Base-by-base conservation (phyloP, 2,329 filamentous ascomycete genomes). In the Huntiella savannae region DNA sequence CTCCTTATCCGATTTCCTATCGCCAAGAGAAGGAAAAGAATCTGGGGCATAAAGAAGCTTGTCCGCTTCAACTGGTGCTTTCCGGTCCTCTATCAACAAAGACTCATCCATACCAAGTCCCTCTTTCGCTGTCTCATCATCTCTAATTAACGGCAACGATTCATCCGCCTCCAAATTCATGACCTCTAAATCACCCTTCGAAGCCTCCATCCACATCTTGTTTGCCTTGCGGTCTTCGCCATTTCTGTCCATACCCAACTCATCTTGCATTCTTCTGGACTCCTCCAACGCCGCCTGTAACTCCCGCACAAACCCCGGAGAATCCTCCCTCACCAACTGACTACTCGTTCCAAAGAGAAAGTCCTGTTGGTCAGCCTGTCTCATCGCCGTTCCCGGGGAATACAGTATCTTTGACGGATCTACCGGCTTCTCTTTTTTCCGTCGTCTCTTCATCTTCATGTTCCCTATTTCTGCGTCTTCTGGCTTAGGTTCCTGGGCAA, bases 281-380 rank as follows among this genome's bases (percentile, higher is more conserved):
- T 64, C 65, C 51, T 67, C 68, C 52, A 82, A 69, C 1, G 76
- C 77, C 45, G 65, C 57, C 45, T 82, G 75, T 15, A 82, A 59
- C 40, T 81, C 71, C 28, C 70, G 68, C 12, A 82, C 59, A 17
- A 77, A 69, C 0, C 70, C 71, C 0, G 81, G 80, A 0, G 80
- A 82, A 33, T 85, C 75, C 48, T 85, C 81, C 46, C 70, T 64
- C 11, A 78, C 79, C 17, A 93, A 63, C 58, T 93, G 85, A 58
- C 85, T 92, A 1, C 81, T 87, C 0, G 84, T 91, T 1, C 84
- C 85, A 60, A 93, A 93, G 0, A 92, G 62, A 55, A 87, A 82
- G 50, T 86, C 75, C 57, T 91, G 85, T 1, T 71, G 65, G 3
- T 72, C 67, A 11, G 81, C 71, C 53, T 79, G 70, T 45, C 71